Percentiles rank a stretch among this genome's conserved stretches.
Evolutionary conservation across 768 basidiomycete genomes (phyloP).

Genomic region (Coprinopsis cinerea): DNA sequence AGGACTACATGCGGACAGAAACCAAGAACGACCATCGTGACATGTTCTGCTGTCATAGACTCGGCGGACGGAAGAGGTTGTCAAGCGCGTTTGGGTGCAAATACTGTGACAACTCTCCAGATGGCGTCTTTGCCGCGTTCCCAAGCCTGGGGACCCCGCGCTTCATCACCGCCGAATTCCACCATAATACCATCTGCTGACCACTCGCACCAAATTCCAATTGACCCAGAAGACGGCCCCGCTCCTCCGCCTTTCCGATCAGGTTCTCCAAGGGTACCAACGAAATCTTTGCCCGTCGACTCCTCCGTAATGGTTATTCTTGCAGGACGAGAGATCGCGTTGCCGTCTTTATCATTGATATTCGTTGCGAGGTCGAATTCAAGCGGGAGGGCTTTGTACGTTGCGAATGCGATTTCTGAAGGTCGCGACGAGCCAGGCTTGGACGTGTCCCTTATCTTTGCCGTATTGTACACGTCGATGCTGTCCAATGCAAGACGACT

Average conservation of each 20-base stretch:
- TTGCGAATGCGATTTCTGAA: constrained; percentile 49
- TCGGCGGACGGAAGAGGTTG: background rate
- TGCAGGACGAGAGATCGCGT: constrained; percentile 28
- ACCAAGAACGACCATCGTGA: background rate
- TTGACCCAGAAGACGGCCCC: constrained; percentile 77
- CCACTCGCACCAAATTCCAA: constrained; percentile 96
- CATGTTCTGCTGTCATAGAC: background rate
- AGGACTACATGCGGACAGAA: background rate
- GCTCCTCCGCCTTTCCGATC: constrained; percentile 86
- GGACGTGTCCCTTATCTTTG: constrained; percentile 24
- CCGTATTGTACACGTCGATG: constrained; percentile 78
- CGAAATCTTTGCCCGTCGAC: constrained; percentile 75
- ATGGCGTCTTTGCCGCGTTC: constrained; percentile 76
- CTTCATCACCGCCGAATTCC: constrained; percentile 76
- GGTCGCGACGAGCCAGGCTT: constrained; percentile 26
- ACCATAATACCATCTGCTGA: constrained; percentile 74
- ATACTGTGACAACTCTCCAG: constrained; percentile 73
- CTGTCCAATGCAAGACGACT: constrained; percentile 55
- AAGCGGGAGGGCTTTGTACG: constrained; percentile 54
- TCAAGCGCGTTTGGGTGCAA: constrained; percentile 22
- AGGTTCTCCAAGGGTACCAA: constrained; percentile 74
- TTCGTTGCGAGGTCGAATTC: constrained; percentile 32
- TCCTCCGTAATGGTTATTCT: constrained; percentile 37
- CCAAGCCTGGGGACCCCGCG: constrained; percentile 80
- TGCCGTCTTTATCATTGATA: constrained; percentile 32